Percentiles rank a stretch among this genome's conserved stretches.
Conservation (phyloP, 192 early-diverging fungal genomes). For the Entomortierella parvispora region DNA sequence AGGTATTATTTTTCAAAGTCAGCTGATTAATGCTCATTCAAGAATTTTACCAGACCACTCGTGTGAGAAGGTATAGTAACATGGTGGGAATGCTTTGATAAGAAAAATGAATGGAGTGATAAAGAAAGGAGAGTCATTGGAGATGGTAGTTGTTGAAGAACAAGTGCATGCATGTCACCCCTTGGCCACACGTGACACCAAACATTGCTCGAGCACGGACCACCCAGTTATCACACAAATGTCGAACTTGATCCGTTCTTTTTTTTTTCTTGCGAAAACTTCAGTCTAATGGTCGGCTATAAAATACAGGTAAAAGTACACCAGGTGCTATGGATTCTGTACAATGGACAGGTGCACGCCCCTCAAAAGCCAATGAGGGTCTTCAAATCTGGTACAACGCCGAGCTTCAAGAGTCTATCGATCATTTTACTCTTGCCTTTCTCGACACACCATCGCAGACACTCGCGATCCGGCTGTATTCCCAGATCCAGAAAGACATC, state of each 20-base stretch:
- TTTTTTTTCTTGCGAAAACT: too few species aligned
- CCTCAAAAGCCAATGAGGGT: constrained; percentile 30
- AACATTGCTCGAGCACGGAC: too few species aligned
- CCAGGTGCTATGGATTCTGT: too few species aligned
- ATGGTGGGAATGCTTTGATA: not conserved
- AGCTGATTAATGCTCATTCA: too few species aligned
- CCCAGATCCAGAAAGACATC: constrained; percentile 39
- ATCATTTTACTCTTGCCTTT: constrained; percentile 39
- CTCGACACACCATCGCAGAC: constrained; percentile 42
- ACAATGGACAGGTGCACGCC: too few species aligned
- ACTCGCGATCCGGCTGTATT: constrained; percentile 31
- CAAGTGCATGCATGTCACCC: not conserved
- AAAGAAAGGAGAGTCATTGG: not conserved
- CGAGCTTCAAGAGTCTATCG: constrained; percentile 38
- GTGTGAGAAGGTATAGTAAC: constrained; percentile 27
- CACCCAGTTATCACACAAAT: too few species aligned
- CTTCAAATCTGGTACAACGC: constrained; percentile 44
- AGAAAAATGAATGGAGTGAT: not conserved
- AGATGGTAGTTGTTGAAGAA: not conserved
- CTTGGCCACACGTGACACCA: too few species aligned
- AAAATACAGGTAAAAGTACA: too few species aligned
- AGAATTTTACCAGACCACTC: constrained; percentile 26
- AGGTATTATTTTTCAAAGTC: too few species aligned
- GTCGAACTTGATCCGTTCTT: too few species aligned
- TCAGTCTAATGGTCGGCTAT: too few species aligned